Evolutionary conservation across 495 filamentous ascomycete species (phyloP).

Genomic region (Letharia lupina): DNA sequence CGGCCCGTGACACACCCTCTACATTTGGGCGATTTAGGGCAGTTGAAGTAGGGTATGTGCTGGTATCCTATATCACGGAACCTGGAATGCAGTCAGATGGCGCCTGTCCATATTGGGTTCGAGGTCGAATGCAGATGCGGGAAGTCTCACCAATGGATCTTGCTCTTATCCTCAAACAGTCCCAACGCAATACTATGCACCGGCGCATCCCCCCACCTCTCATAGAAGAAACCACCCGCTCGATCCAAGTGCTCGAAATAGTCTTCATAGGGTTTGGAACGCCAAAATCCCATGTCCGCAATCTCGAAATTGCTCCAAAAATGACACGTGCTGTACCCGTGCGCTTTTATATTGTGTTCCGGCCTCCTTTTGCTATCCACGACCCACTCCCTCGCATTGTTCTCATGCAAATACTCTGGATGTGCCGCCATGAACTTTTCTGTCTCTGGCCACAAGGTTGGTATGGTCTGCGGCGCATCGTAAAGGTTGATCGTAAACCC

Average conservation of each 20-base stretch:
- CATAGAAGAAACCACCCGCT: slow-evolving; percentile 96
- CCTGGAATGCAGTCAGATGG: slow-evolving; percentile 40
- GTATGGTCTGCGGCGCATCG: slow-evolving; percentile 78
- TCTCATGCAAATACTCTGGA: slow-evolving; percentile 67
- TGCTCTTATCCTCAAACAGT: slow-evolving; percentile 80
- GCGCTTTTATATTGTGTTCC: slow-evolving; percentile 58
- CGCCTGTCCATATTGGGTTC: background rate
- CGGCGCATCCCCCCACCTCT: slow-evolving; percentile 97
- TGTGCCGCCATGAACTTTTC: slow-evolving; percentile 78
- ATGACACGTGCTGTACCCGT: slow-evolving; percentile 98
- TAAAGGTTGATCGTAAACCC: slow-evolving; percentile 98
- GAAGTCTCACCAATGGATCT: slow-evolving; percentile 82
- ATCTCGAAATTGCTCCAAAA: slow-evolving; percentile 99
- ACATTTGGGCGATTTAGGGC: slow-evolving; percentile 93
- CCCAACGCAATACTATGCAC: slow-evolving; percentile 95
- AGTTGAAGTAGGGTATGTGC: slow-evolving; percentile 98
- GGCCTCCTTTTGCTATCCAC: slow-evolving; percentile 69
- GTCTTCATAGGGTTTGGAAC: slow-evolving; percentile 80
- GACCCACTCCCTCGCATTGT: slow-evolving; percentile 84
- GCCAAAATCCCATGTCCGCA: slow-evolving; percentile 90
- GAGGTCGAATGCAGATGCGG: background rate
- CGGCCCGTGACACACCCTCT: slow-evolving; percentile 75
- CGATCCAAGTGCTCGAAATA: slow-evolving; percentile 96
- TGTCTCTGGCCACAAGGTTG: slow-evolving; percentile 92
- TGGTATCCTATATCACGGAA: slow-evolving; percentile 99